These are phyloP conservation scores for Metschnikowia noctiluminum DNA, from an alignment of 805 yeast species.

Conservation along the genomic window DNA sequence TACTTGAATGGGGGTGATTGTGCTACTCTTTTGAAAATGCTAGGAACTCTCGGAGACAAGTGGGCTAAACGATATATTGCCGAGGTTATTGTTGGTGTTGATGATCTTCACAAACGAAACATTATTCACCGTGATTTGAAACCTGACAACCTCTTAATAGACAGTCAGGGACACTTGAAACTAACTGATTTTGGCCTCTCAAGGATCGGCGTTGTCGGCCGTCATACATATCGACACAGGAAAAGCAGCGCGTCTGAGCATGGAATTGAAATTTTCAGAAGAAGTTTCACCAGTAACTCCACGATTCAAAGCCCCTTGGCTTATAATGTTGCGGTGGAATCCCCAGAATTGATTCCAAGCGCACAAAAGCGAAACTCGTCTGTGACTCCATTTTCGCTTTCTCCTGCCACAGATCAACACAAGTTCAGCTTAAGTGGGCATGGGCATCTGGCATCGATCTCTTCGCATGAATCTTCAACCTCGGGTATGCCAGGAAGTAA, in stretches of 20 bases:
- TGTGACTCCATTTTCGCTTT: constrained; percentile 43
- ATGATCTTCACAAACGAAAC: constrained; percentile 82
- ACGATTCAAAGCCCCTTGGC: constrained; percentile 26
- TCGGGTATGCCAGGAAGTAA: constrained; percentile 12
- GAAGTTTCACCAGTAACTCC: constrained; percentile 17
- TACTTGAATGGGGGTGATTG: constrained; percentile 95
- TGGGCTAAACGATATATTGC: constrained; percentile 88
- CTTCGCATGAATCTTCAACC: constrained; percentile 12
- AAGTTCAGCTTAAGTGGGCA: constrained; percentile 13
- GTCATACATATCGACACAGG: constrained; percentile 54
- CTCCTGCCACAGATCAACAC: constrained; percentile 35
- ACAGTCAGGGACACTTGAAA: constrained; percentile 82
- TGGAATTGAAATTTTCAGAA: constrained; percentile 39
- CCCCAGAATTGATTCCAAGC: constrained; percentile 16
- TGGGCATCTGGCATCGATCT: constrained; percentile 12
- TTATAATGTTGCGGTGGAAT: constrained; percentile 11
- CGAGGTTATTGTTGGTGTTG: constrained; percentile 87
- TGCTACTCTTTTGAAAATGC: constrained; percentile 75
- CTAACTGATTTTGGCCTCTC: constrained; percentile 94
- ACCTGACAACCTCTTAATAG: constrained; percentile 90
- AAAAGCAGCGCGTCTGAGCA: constrained; percentile 43
- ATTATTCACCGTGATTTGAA: constrained; percentile 93
- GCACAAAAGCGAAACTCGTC: constrained; percentile 37
- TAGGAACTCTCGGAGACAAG: constrained; percentile 79
- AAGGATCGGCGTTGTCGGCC: constrained; percentile 79